Evolutionary conservation across 202 grass and related monocot species (phyloP).

Genomic region (Zoysia matrella): DNA sequence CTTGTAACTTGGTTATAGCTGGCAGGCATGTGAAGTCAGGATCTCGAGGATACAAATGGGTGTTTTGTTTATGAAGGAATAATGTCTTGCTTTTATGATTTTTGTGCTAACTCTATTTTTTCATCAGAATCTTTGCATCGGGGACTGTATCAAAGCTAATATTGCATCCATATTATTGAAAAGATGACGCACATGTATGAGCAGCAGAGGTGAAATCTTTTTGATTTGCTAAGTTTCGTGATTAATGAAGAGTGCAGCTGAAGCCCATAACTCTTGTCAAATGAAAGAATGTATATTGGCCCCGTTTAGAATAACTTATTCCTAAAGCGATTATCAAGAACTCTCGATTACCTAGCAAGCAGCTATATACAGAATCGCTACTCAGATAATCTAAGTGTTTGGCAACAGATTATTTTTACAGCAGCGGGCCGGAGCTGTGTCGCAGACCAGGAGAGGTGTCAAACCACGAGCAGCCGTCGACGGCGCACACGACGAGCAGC

Average conservation of each 20-base stretch:
- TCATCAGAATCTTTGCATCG: background rate
- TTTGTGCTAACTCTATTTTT: background rate
- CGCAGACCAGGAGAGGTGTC: too few species aligned
- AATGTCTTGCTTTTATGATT: background rate
- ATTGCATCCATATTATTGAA: background rate
- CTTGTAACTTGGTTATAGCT: slow-evolving; percentile 39
- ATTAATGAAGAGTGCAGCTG: background rate
- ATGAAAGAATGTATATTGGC: too few species aligned
- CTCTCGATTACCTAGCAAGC: too few species aligned
- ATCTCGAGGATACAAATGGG: slow-evolving; percentile 21
- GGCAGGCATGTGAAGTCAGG: background rate
- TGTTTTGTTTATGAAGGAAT: slow-evolving; percentile 8
- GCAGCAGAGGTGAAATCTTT: background rate
- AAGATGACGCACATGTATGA: background rate
- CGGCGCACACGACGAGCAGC: too few species aligned
- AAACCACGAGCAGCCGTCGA: too few species aligned
- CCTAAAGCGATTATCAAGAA: too few species aligned
- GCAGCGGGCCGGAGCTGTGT: too few species aligned
- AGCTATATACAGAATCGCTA: too few species aligned
- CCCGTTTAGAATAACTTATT: too few species aligned
- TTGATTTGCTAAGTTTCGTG: background rate
- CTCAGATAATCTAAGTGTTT: too few species aligned
- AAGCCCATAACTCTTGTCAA: too few species aligned
- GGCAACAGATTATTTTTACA: too few species aligned
- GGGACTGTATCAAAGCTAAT: background rate